Conservation (phyloP, 306 rosid genomes). For the Vigna unguiculata region DNA sequence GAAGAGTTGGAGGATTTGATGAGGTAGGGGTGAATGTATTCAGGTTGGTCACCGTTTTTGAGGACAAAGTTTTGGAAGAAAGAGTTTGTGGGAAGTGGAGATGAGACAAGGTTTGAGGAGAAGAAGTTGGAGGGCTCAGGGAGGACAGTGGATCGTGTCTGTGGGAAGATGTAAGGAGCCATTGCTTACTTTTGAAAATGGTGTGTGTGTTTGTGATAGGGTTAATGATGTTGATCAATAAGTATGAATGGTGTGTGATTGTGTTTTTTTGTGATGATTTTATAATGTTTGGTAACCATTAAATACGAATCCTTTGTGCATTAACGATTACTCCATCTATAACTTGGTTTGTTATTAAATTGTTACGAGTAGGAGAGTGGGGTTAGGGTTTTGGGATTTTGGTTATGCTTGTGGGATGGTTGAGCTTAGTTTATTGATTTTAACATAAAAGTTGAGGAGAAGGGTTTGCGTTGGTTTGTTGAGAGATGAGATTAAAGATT, state of each 20-base stretch:
- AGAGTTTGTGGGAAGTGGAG: background rate
- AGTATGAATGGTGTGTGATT: background rate
- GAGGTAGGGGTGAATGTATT: slow-evolving; percentile 85
- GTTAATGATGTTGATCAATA: background rate
- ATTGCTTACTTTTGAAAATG: background rate
- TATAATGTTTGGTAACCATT: background rate
- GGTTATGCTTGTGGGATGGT: too few species aligned
- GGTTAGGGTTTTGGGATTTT: background rate
- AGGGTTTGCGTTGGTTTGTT: too few species aligned
- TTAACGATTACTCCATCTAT: background rate
- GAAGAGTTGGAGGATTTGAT: slow-evolving; percentile 68
- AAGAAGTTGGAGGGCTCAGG: slow-evolving; percentile 87
- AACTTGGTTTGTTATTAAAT: slow-evolving; percentile 25
- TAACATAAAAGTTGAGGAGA: too few species aligned
- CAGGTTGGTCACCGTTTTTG: slow-evolving; percentile 80
- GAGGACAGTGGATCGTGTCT: slow-evolving; percentile 61
- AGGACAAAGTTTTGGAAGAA: slow-evolving; percentile 38
- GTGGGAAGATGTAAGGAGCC: slow-evolving; percentile 58
- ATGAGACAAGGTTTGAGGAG: slow-evolving; percentile 60
- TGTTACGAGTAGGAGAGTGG: background rate
- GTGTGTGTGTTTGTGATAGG: slow-evolving; percentile 40
- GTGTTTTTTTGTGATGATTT: background rate
- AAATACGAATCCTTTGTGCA: background rate
- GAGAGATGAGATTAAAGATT: too few species aligned
- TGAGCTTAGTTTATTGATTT: too few species aligned